Evolutionary conservation across 257 asterid species (phyloP), one percentile per base, ranked within the genome.

Genomic region (Fraxinus cuspidata): DNA sequence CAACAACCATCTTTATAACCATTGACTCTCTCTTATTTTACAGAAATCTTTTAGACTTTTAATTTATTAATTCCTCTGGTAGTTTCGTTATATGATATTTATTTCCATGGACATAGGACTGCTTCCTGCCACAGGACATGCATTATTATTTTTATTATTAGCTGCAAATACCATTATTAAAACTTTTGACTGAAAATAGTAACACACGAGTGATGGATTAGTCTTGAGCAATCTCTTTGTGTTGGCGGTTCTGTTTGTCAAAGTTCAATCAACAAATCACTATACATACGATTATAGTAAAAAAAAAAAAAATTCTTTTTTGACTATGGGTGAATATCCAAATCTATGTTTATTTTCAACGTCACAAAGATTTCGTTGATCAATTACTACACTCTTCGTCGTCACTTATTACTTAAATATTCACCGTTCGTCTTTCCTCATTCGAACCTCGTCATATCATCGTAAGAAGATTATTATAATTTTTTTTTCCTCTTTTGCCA

Each of bases 81-180:
- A 66, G 2, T 65, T 75, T 65, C 34, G 21, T 76, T 56, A 38
- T 2, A 27, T 47, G 28, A 40, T 27, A 34, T n/a, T 40, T 74
- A 13, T 63, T 56, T 38, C 27, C 63, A 63, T 42, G 34, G 66
- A 37, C 66, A 56, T 53, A 15, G 64, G 66, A 29, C 66, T 58
- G 81, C 73, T 42, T 16, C 81, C 77, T 40, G 7, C 47, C 47
- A 25, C 13, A 70, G 7, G 27, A 71, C 72, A 78, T 42, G 51
- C 8, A 63, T 63, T 63, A 63, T 25, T 63, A 63, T 31, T 40
- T 56, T 70, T 77, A 70, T 65, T 70, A 44, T 19, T 69, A 53
- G 40, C 28, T 8, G 12, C 5, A 28, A 78, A 71, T 3, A 7
- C 5, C 3, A 28, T 58, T 60, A 58, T 16, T 71, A 18, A 31